Percentiles rank a stretch among this genome's conserved stretches.
These are phyloP conservation scores for Diaporthe amygdali DNA, from an alignment of 2,329 filamentous ascomycete species.

Conservation along the genomic window DNA sequence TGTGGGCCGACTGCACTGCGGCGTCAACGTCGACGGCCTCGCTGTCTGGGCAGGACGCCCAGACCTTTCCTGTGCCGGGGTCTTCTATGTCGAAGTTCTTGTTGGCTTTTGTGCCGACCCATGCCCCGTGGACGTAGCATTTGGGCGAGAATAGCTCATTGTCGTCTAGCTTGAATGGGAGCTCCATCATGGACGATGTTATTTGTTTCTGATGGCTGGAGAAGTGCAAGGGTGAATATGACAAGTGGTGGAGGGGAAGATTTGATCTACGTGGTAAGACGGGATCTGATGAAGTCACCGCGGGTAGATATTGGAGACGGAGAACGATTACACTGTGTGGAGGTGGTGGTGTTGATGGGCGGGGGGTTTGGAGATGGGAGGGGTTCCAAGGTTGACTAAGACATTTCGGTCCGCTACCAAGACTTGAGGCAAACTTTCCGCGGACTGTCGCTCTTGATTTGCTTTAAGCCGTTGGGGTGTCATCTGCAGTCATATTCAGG, in stretches of 20 bases:
- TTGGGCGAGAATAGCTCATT: slow-evolving; percentile 52
- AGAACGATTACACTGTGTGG: not conserved
- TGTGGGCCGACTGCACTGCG: slow-evolving; percentile 41
- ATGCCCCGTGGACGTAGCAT: slow-evolving; percentile 55
- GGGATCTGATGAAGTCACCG: not conserved
- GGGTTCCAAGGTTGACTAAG: not conserved
- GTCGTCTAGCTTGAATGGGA: slow-evolving; percentile 51
- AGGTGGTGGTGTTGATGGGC: slow-evolving; percentile 2
- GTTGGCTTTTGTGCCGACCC: slow-evolving; percentile 49
- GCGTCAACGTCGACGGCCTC: slow-evolving; percentile 43
- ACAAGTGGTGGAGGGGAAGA: not conserved
- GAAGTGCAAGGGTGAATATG: not conserved
- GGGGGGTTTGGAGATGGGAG: slow-evolving; percentile 1
- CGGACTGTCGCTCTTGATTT: not conserved
- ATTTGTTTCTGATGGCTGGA: not conserved
- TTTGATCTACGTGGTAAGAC: not conserved
- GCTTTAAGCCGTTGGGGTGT: no score
- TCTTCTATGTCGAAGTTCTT: slow-evolving; percentile 58
- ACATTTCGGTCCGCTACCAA: not conserved
- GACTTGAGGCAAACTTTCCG: not conserved
- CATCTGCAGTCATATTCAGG: not conserved
- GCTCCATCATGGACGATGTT: slow-evolving; percentile 19
- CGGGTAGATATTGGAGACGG: not conserved
- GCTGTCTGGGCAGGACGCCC: slow-evolving; percentile 56
- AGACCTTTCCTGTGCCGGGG: slow-evolving; percentile 54